A percentile compares a stretch with the other conserved stretches of the same genome.
Evolutionary conservation across 1,284 basidiomycete species (phyloP).

Genomic region (Omphalotus olearius): DNA sequence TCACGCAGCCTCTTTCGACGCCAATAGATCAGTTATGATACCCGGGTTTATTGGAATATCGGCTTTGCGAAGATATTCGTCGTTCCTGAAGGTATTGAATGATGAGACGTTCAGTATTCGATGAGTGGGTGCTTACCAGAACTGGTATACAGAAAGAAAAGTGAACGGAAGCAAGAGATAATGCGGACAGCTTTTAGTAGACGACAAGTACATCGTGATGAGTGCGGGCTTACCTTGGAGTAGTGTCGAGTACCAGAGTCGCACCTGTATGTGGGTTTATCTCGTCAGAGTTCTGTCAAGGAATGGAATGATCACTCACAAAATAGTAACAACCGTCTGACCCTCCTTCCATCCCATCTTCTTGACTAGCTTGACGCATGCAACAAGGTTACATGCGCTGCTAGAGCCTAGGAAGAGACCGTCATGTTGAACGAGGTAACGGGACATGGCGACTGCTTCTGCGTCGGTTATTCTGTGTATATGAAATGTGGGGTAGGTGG

Average conservation of each 20-base stretch:
- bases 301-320: conserved; percentile 45
- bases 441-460: conserved; percentile 90
- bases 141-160: conserved; percentile 24
- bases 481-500: not conserved
- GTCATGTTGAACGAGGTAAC: conserved; percentile 84
- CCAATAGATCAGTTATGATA: conserved; percentile 51
- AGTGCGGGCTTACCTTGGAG: conserved; percentile 62
- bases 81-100: conserved; percentile 53
- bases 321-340: conserved; percentile 75
- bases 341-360: conserved; percentile 65
- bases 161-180: not conserved
- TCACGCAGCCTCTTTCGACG: no score
- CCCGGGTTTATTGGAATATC: conserved; percentile 54
- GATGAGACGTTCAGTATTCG: conserved; percentile 8
- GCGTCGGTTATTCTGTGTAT: conserved; percentile 73
- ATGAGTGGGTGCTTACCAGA: conserved; percentile 31
- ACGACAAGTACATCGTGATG: no score
- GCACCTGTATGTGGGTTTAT: conserved; percentile 44
- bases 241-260: conserved; percentile 85
- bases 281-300: not conserved
- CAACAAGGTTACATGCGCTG: conserved; percentile 93
- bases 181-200: no score
- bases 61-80: conserved; percentile 65
- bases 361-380: conserved; percentile 77
- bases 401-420: conserved; percentile 96